A percentile compares a stretch with the other conserved stretches of the same genome.
Conservation (phyloP, 2,329 filamentous ascomycete species). For the Nannizziopsis arthrosporioides region DNA sequence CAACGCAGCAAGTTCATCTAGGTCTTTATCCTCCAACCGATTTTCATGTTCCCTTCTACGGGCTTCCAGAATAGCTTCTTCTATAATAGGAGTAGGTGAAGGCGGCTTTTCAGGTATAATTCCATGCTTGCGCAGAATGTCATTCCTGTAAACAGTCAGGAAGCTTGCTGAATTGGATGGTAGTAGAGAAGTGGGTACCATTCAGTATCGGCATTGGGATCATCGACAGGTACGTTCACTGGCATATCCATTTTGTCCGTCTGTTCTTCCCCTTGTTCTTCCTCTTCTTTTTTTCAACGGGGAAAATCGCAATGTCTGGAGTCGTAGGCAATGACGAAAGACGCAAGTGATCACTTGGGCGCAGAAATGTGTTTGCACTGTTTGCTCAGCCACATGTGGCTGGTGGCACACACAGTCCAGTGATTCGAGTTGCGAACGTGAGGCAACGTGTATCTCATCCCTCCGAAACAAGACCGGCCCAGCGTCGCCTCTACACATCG, state of each 20-base stretch:
- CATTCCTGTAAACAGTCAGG: conserved; percentile 58
- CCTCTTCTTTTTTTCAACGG: too few relatives aligned
- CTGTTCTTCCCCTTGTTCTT: too few relatives aligned
- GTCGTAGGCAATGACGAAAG: conserved; percentile 14
- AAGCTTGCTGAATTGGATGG: conserved; percentile 12
- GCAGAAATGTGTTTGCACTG: conserved; percentile 14
- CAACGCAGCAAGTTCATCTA: conserved; percentile 84
- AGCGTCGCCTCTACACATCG: background rate
- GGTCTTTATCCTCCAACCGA: conserved; percentile 80
- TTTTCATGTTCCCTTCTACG: conserved; percentile 80
- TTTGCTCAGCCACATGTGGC: conserved; percentile 18
- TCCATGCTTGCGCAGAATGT: conserved; percentile 92
- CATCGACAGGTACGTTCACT: conserved; percentile 73
- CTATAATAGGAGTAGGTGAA: conserved; percentile 87
- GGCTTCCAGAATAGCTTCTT: conserved; percentile 82
- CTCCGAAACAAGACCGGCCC: background rate
- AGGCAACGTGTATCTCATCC: conserved; percentile 16
- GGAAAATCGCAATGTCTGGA: too few relatives aligned
- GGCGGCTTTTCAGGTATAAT: conserved; percentile 96
- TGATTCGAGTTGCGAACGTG: background rate
- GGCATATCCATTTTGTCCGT: conserved; percentile 41
- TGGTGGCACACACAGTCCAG: conserved; percentile 13
- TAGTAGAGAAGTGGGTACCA: conserved; percentile 47
- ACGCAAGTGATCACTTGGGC: background rate
- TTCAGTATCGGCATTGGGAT: conserved; percentile 96